These are phyloP conservation scores for Ceratocystis lukuohia DNA, from an alignment of 2,329 filamentous ascomycete genomes.

Conservation along the genomic window DNA sequence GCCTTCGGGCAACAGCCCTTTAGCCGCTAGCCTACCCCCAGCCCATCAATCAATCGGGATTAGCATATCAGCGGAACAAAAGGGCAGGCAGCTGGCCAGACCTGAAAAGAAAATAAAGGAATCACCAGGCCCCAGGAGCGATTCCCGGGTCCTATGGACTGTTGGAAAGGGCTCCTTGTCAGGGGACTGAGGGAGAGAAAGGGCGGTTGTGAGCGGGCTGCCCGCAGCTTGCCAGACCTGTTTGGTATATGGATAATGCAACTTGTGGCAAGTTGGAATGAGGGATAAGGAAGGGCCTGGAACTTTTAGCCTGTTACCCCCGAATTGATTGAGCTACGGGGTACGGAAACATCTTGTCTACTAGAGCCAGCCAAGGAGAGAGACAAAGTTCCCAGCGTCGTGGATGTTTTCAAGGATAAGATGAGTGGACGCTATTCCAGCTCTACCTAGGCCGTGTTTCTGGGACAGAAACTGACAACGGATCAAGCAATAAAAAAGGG, in stretches of 20 bases:
- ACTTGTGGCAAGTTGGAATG: not conserved
- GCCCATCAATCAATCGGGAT: not conserved
- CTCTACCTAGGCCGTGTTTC: conserved; percentile 4
- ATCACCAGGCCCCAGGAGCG: not conserved
- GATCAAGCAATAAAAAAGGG: not conserved
- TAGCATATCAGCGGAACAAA: not conserved
- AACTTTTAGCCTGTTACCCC: not conserved
- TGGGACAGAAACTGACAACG: conserved; percentile 2
- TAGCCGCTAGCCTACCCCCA: not conserved
- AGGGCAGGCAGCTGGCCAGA: not conserved
- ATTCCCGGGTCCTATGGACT: not conserved
- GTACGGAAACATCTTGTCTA: not conserved
- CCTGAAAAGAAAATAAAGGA: not conserved
- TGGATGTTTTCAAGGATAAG: conserved; percentile 3
- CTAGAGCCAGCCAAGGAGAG: not conserved
- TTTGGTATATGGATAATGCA: not conserved
- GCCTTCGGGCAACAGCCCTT: not conserved
- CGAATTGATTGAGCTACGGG: not conserved
- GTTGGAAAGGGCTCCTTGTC: not conserved
- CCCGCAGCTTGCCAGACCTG: not conserved
- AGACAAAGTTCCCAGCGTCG: conserved; percentile 1
- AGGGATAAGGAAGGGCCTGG: conserved; percentile 2
- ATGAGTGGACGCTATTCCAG: not conserved
- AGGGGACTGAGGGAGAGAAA: not conserved
- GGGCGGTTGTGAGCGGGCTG: not conserved